Base-by-base conservation (phyloP, 805 yeast genomes). In the Zygotorulaspora florentina region DNA sequence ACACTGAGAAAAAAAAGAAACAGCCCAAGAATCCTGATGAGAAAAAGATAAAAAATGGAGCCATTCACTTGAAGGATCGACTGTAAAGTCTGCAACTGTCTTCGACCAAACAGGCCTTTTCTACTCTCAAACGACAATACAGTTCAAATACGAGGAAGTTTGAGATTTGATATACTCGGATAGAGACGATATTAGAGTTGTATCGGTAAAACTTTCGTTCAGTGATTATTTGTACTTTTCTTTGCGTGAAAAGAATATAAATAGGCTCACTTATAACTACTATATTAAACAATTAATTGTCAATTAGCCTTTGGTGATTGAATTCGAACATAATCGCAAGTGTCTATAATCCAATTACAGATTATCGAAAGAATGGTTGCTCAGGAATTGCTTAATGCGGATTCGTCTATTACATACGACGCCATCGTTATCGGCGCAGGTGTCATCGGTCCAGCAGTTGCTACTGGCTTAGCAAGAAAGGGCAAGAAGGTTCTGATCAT, bases 371-470 rank as follows among this genome's bases (percentile, higher is more conserved):
- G 17, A 27, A 49, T 43, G 46, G 54, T 42, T n/a, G 53, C 49
- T 31, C 37, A 45, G 35, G 54, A 52, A 44, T 51, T 58, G 46
- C 47, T 56, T 33, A 55, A 54, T 42, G 70, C 70, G 15, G 63
- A 64, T 37, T 51, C 57, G 26, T 48, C 53, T 17, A 46, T 54
- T 30, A 59, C 59, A 6, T 88, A 79, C 67, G 99, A 93, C 61
- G 91, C 83, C 41, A 81, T 91, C 35, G 85, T 93, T 20, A 81
- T 93, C 33, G 99, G 99, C n/a, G 97, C 98, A n/a, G 99, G 99
- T 45, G 96, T 91, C 16, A 83, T 88, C 18, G 99, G 99, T 1
- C 96, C 99, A 2, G 83, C 91, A 45, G 74, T 91, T 15, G 97
- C 97, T 36, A 85, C 89, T 1, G 89, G 86, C 3, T 69, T 93